Evolutionary conservation across 106 monocot genomes (phyloP).

Genomic region (Dioscorea zingiberensis): DNA sequence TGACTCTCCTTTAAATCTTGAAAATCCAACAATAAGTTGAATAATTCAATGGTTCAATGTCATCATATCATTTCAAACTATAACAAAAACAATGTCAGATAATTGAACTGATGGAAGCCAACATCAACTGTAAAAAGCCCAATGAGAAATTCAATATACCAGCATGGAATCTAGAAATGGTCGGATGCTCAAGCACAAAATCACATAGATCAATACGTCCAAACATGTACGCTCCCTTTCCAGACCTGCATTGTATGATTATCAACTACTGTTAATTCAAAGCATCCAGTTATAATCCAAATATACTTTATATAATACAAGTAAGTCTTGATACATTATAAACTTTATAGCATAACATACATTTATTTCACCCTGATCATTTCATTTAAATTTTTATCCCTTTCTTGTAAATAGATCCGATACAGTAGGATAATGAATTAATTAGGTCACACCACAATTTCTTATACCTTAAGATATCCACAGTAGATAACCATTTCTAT

Average conservation of each 20-base stretch:
- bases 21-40: too few relatives aligned
- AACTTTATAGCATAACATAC: neutral
- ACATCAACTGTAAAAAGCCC: too few relatives aligned
- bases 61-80: too few relatives aligned
- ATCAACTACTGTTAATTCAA: too few relatives aligned
- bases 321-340: neutral
- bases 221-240: slow-evolving; percentile 95
- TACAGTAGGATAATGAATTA: neutral
- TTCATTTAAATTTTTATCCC: neutral
- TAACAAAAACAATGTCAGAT: too few relatives aligned
- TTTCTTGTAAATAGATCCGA: neutral
- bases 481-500: too few relatives aligned
- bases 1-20: too few relatives aligned
- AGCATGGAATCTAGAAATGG: slow-evolving; percentile 92
- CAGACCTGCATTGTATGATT: slow-evolving; percentile 37
- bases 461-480: too few relatives aligned
- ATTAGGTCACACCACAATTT: neutral
- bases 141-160: slow-evolving; percentile 25
- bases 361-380: neutral
- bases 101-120: too few relatives aligned
- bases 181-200: slow-evolving; percentile 89
- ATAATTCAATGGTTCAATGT: too few relatives aligned
- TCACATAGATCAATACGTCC: slow-evolving; percentile 88
- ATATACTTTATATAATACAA: neutral
- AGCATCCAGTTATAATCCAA: neutral